phyloP scores from a whole-genome alignment of 108 stramenopile genomes.

The Nitzschia inconspicua region DNA sequence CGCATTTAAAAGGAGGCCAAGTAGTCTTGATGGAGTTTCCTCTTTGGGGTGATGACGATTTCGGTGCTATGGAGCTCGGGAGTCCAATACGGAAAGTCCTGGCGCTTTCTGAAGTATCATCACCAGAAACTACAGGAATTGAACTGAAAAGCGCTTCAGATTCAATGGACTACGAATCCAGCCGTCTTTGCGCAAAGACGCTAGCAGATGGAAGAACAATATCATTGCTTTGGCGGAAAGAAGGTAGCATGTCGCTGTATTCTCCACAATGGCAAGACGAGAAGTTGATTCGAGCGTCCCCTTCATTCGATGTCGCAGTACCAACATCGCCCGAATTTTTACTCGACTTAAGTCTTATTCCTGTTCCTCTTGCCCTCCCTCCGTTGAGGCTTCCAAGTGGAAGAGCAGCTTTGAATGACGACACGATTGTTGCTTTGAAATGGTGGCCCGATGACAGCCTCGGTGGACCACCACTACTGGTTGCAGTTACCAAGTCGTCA shows the following conservation, averaged over 20 bases:
- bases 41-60: slow-evolving; percentile 78
- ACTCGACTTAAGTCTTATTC: slow-evolving; percentile 58
- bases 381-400: slow-evolving; percentile 50
- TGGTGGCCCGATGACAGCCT: slow-evolving; percentile 81
- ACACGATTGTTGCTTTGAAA: slow-evolving; percentile 33
- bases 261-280: slow-evolving; percentile 24
- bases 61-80: slow-evolving; percentile 82
- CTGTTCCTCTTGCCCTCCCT: slow-evolving; percentile 59
- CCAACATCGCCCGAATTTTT: slow-evolving; percentile 22
- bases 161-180: slow-evolving; percentile 61
- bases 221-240: slow-evolving; percentile 61
- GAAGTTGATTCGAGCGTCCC: slow-evolving; percentile 1
- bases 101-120: slow-evolving; percentile 17
- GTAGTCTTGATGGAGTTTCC: slow-evolving; percentile 74
- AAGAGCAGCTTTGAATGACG: slow-evolving; percentile 3
- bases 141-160: neutral
- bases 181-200: slow-evolving; percentile 56
- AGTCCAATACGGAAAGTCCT: slow-evolving; percentile 66
- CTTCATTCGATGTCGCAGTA: slow-evolving; percentile 3
- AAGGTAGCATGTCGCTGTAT: slow-evolving; percentile 40
- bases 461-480: slow-evolving; percentile 64
- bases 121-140: neutral
- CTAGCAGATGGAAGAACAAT: slow-evolving; percentile 41
- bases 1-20: slow-evolving; percentile 44
- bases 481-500: slow-evolving; percentile 52